Conservation (phyloP, 257 asterid species). For the Nicotiana attenuata region DNA sequence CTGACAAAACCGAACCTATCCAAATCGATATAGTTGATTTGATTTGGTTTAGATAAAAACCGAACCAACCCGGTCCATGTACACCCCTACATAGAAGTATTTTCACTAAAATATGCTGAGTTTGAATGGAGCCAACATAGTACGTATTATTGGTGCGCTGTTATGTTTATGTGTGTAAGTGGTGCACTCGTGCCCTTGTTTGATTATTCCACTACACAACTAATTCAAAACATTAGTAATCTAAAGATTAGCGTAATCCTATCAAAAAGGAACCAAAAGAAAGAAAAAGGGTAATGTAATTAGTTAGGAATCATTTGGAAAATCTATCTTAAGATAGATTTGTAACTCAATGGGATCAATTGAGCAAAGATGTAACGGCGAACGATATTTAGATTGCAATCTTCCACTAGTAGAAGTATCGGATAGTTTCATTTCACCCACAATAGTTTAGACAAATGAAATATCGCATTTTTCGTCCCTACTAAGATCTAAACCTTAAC, state of each 20-base stretch:
- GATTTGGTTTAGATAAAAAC: too few relatives aligned
- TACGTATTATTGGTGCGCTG: not conserved
- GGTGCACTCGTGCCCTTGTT: conserved; percentile 3
- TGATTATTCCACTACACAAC: not conserved
- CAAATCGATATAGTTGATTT: too few relatives aligned
- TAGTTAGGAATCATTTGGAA: too few relatives aligned
- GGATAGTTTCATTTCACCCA: too few relatives aligned
- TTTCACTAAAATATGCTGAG: not conserved
- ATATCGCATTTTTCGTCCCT: not conserved
- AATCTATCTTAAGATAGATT: too few relatives aligned
- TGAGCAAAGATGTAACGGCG: too few relatives aligned
- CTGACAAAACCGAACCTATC: too few relatives aligned
- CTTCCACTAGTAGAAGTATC: too few relatives aligned
- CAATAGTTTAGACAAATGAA: not conserved
- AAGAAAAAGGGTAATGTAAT: not conserved
- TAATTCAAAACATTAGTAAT: not conserved
- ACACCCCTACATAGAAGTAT: not conserved
- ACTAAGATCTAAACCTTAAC: not conserved
- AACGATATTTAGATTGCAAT: too few relatives aligned
- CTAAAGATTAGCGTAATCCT: not conserved
- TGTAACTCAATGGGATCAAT: too few relatives aligned
- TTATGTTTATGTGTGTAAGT: not conserved
- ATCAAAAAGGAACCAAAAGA: not conserved
- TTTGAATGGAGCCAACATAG: not conserved
- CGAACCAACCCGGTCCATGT: too few relatives aligned